A percentile compares a stretch with the other conserved stretches of the same genome.
Conservation (phyloP, 2,329 filamentous ascomycete species). For the Sphaerulina vaccinii region DNA sequence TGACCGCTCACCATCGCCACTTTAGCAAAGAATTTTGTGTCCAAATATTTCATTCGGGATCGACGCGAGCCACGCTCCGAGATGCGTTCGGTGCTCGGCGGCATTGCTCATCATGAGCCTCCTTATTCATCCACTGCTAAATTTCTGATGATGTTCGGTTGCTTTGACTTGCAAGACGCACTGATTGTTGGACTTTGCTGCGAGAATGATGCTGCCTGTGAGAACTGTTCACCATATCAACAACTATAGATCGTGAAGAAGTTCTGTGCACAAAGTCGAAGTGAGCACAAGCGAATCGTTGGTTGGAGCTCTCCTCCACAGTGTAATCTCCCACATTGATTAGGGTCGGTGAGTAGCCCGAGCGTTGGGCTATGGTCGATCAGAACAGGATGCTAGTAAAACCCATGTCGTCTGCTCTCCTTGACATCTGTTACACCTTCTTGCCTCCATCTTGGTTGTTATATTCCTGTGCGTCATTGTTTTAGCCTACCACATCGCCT, state of each 20-base stretch:
- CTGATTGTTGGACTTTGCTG: background rate
- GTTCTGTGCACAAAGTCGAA: background rate
- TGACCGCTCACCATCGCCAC: background rate
- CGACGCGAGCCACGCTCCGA: background rate
- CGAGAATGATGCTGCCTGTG: too few relatives aligned
- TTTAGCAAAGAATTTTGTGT: background rate
- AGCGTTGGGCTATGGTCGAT: background rate
- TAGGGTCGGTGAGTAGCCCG: slow-evolving; percentile 4
- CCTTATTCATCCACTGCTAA: too few relatives aligned
- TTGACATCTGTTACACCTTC: slow-evolving; percentile 1
- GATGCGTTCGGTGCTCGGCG: too few relatives aligned
- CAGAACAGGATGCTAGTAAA: background rate
- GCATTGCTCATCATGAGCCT: too few relatives aligned
- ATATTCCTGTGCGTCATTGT: background rate
- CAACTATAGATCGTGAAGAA: background rate
- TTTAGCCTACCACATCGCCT: background rate
- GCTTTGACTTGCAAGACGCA: too few relatives aligned
- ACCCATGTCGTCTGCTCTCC: background rate
- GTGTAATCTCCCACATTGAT: too few relatives aligned
- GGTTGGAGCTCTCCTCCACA: slow-evolving; percentile 2
- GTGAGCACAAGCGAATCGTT: background rate
- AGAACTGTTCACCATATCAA: background rate
- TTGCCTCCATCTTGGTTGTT: background rate
- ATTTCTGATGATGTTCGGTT: too few relatives aligned
- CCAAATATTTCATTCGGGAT: background rate